Conservation (phyloP, 306 rosid species). For the Acacia crassicarpa region DNA sequence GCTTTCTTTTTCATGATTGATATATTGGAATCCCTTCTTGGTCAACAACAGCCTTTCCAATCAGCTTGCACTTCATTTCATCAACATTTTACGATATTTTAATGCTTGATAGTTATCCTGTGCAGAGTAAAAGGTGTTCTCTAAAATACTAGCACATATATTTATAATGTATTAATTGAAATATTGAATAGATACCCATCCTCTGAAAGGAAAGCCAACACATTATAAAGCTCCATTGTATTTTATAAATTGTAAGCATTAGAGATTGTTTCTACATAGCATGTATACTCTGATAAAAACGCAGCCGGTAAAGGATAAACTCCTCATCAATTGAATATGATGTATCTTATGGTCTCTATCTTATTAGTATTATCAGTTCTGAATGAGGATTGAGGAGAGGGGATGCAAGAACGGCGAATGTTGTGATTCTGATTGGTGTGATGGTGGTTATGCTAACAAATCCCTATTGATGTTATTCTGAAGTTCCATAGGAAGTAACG, state of each 20-base stretch:
- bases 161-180: neutral
- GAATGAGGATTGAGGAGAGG: neutral
- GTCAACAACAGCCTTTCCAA: neutral
- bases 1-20: slow-evolving; percentile 1
- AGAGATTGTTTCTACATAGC: neutral
- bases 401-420: neutral
- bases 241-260: neutral
- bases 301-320: neutral
- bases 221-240: neutral
- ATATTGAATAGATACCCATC: neutral
- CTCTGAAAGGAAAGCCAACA: neutral
- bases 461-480: slow-evolving; percentile 2
- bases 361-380: slow-evolving; percentile 3
- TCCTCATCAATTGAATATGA: slow-evolving; percentile 8
- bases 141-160: neutral
- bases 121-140: neutral
- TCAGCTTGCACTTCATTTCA: neutral
- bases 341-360: neutral
- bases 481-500: neutral
- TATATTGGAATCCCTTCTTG: neutral
- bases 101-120: neutral
- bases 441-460: slow-evolving; percentile 20
- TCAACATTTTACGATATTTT: neutral
- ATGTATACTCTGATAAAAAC: neutral
- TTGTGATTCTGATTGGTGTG: neutral